Evolutionary conservation across 1,139 yeast species (phyloP).

Genomic region (Scheffersomyces quercinus): DNA sequence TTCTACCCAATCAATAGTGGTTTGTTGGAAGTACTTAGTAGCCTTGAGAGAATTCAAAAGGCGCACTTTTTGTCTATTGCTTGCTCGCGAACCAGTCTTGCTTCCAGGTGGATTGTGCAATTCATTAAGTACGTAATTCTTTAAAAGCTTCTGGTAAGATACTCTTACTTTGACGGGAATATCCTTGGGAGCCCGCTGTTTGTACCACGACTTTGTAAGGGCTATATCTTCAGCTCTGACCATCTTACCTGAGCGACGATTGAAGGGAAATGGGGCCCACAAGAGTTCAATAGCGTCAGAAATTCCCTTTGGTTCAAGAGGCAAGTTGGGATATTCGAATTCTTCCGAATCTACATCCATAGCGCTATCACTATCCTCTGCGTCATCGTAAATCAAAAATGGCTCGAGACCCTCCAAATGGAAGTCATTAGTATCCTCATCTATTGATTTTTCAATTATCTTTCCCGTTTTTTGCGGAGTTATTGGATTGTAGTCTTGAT

Average conservation of each 20-base stretch:
- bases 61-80: conserved; percentile 50
- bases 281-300: conserved; percentile 63
- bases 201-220: conserved; percentile 78
- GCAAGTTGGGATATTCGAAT: conserved; percentile 6
- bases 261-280: conserved; percentile 86
- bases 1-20: conserved; percentile 96
- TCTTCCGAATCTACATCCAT: conserved; percentile 4
- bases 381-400: conserved; percentile 21
- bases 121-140: conserved; percentile 71
- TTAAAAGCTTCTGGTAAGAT: conserved; percentile 84
- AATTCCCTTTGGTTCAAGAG: conserved; percentile 42
- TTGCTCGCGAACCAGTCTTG: conserved; percentile 33
- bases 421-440: conserved; percentile 8
- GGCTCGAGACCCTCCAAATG: conserved; percentile 12
- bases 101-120: conserved; percentile 46
- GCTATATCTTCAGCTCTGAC: conserved; percentile 91
- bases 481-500: conserved; percentile 58
- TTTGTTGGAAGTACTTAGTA: conserved; percentile 89
- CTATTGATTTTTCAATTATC: background rate
- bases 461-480: conserved; percentile 22
- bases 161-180: conserved; percentile 76
- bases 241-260: conserved; percentile 67
- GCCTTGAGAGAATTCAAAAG: conserved; percentile 67
- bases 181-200: conserved; percentile 60
- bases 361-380: conserved; percentile 39